A percentile compares a stretch with the other conserved stretches of the same genome.
phyloP scores from a whole-genome alignment of 495 filamentous ascomycete genomes.

The Neurospora tetraspora region DNA sequence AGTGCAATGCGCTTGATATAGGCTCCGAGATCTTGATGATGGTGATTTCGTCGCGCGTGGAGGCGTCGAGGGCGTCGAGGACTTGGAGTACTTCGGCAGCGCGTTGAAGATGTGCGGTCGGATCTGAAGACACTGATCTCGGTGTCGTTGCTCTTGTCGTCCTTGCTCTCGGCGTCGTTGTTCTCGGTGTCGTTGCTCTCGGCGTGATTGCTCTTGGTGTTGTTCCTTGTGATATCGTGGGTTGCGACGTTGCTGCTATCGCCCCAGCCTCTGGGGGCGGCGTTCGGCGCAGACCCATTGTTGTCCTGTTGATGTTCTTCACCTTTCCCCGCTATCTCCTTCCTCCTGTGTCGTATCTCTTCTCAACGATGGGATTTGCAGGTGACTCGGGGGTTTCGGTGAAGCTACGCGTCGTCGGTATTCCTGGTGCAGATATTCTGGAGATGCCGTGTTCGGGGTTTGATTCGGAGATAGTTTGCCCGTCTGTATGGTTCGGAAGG shows the following conservation, averaged over 20 bases:
- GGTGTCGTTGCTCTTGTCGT: background rate
- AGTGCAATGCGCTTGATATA: conserved; percentile 39
- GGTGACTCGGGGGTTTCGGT: background rate
- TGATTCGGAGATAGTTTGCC: background rate
- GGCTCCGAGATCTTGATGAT: conserved; percentile 71
- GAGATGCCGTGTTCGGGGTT: background rate
- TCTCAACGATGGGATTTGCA: background rate
- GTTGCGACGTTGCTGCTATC: background rate
- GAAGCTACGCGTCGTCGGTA: background rate
- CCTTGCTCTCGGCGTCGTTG: background rate
- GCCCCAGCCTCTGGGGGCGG: background rate
- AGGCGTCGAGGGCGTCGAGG: conserved; percentile 26
- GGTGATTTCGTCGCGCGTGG: conserved; percentile 44
- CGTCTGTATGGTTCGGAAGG: background rate
- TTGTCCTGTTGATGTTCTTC: background rate
- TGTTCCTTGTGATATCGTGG: background rate
- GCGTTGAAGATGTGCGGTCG: conserved; percentile 7
- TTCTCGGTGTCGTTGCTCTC: background rate
- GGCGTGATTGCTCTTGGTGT: background rate
- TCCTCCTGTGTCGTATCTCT: background rate
- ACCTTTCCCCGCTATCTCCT: background rate
- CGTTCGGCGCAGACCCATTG: background rate
- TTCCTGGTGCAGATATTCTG: background rate
- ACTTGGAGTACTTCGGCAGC: conserved; percentile 19
- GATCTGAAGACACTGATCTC: conserved; percentile 3